Percentiles rank a stretch among this genome's conserved stretches.
These are phyloP conservation scores for Cymbopogon citratus DNA, from an alignment of 176 grass and related monocot species.

Conservation along the genomic window DNA sequence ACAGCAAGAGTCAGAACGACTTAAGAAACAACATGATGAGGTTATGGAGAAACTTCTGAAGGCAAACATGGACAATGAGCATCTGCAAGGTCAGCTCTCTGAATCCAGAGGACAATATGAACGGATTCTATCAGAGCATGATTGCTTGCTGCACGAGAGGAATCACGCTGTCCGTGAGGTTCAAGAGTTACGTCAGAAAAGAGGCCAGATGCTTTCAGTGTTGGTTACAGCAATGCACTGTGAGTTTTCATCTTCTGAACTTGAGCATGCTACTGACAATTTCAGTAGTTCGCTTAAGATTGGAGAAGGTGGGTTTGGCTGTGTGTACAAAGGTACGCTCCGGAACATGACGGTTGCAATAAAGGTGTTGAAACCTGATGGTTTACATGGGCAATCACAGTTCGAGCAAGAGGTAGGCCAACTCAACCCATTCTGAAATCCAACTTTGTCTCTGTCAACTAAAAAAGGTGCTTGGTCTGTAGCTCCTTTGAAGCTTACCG, in stretches of 20 bases:
- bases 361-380: constrained; percentile 45
- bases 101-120: constrained; percentile 28
- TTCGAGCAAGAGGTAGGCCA: constrained; percentile 47
- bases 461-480: neutral
- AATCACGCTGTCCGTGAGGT: constrained; percentile 36
- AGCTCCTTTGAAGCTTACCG: neutral
- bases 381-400: constrained; percentile 38
- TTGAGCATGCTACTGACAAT: constrained; percentile 37
- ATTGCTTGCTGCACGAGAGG: constrained; percentile 35
- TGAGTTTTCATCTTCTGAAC: constrained; percentile 39
- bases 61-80: constrained; percentile 13
- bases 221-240: constrained; percentile 40
- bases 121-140: constrained; percentile 33
- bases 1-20: constrained; percentile 21
- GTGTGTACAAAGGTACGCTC: constrained; percentile 35
- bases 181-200: constrained; percentile 38
- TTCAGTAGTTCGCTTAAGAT: constrained; percentile 38
- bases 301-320: constrained; percentile 47
- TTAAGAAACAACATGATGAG: constrained; percentile 14
- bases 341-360: constrained; percentile 42
- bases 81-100: constrained; percentile 30
- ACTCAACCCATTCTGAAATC: neutral
- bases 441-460: neutral
- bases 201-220: constrained; percentile 43
- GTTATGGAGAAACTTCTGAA: constrained; percentile 16